Percentiles rank a stretch among this genome's conserved stretches.
These are phyloP conservation scores for Ceratonia siliqua DNA, from an alignment of 306 rosid genomes.

Conservation along the genomic window DNA sequence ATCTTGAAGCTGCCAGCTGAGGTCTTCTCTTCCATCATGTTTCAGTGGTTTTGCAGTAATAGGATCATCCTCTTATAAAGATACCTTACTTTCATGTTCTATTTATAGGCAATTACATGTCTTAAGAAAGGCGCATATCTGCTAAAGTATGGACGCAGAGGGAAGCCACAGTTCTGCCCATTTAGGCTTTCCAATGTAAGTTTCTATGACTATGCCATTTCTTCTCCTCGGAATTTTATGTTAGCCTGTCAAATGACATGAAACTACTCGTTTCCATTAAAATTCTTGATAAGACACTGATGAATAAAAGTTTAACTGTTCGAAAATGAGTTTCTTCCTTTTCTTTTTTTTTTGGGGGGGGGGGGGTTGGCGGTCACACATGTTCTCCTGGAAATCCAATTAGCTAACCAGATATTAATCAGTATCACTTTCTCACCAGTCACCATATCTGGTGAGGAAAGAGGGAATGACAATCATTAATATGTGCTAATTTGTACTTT, in stretches of 20 bases:
- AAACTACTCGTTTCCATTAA: neutral
- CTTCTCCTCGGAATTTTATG: conserved; percentile 7
- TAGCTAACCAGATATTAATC: neutral
- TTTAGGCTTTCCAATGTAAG: conserved; percentile 93
- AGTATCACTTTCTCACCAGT: no score
- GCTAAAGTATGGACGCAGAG: conserved; percentile 90
- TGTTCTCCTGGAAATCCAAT: no score
- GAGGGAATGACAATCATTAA: no score
- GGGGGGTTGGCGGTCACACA: no score
- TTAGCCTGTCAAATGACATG: conserved; percentile 19
- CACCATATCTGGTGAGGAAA: no score
- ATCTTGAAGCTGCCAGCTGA: conserved; percentile 23
- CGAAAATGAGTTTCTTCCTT: conserved; percentile 15
- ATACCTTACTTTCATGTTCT: conserved; percentile 20
- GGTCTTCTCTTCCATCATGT: conserved; percentile 26
- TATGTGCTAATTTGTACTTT: no score
- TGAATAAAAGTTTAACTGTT: neutral
- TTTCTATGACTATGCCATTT: conserved; percentile 28
- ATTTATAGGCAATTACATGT: conserved; percentile 71
- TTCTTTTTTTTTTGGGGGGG: neutral
- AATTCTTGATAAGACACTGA: neutral
- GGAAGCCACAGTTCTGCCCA: conserved; percentile 97
- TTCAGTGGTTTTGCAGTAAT: conserved; percentile 26
- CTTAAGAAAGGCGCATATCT: conserved; percentile 94
- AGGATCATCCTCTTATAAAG: conserved; percentile 11